These are phyloP conservation scores for Balansia obtecta DNA, from an alignment of 2,329 filamentous ascomycete genomes.

Conservation along the genomic window DNA sequence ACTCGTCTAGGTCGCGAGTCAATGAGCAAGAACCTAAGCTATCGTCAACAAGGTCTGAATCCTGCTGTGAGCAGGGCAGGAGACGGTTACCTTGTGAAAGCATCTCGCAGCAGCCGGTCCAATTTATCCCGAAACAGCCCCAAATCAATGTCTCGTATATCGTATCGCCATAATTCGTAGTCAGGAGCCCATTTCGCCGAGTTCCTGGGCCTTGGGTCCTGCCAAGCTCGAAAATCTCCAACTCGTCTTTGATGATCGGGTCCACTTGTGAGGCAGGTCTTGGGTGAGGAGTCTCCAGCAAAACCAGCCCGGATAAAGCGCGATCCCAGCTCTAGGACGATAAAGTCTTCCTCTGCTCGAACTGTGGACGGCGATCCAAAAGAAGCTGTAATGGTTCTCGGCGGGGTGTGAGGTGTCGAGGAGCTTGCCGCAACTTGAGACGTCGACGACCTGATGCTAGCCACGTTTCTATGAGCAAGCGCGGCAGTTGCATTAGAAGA, in stretches of 20 bases:
- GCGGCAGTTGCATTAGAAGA: slow-evolving; percentile 29
- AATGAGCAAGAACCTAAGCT: slow-evolving; percentile 46
- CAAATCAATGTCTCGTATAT: slow-evolving; percentile 61
- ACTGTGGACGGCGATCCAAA: slow-evolving; percentile 49
- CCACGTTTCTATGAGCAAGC: slow-evolving; percentile 45
- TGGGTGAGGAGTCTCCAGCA: slow-evolving; percentile 70
- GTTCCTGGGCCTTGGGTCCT: slow-evolving; percentile 32
- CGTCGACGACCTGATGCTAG: slow-evolving; percentile 39
- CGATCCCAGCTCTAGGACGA: slow-evolving; percentile 74
- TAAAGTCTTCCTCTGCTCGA: slow-evolving; percentile 67
- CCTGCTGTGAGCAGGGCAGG: too few species aligned
- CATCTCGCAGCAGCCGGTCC: slow-evolving; percentile 68
- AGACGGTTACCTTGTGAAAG: slow-evolving; percentile 56
- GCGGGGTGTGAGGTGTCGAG: slow-evolving; percentile 48
- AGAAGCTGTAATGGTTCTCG: slow-evolving; percentile 38
- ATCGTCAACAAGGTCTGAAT: background rate
- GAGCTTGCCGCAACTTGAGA: slow-evolving; percentile 20
- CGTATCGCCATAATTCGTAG: slow-evolving; percentile 66
- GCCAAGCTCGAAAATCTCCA: slow-evolving; percentile 71
- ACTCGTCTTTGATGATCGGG: slow-evolving; percentile 65
- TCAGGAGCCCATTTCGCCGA: slow-evolving; percentile 47
- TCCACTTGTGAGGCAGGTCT: slow-evolving; percentile 55
- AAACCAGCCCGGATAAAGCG: slow-evolving; percentile 73
- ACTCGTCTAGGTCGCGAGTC: slow-evolving; percentile 67
- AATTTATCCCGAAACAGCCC: slow-evolving; percentile 77